Evolutionary conservation across 2,329 filamentous ascomycete species (phyloP).

Genomic region (Ophiostoma triangulosporum): DNA sequence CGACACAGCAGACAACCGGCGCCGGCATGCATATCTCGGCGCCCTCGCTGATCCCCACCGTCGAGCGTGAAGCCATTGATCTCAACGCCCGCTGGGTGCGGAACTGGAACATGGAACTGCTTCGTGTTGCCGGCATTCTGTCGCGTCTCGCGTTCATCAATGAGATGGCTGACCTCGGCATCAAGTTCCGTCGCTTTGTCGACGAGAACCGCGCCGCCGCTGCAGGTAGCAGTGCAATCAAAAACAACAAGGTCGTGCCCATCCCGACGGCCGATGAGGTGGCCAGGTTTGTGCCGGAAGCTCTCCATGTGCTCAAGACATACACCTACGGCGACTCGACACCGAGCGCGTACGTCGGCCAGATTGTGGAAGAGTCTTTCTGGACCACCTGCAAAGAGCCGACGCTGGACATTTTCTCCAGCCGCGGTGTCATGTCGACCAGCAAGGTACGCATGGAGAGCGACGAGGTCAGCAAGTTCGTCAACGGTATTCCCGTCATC

Average conservation of each 20-base stretch:
- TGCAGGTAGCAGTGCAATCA: background rate
- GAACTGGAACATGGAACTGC: conserved; percentile 89
- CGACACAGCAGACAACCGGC: conserved; percentile 92
- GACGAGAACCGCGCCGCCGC: conserved; percentile 14
- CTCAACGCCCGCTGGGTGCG: conserved; percentile 90
- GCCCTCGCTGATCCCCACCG: conserved; percentile 90
- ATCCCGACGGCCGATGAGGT: conserved; percentile 44
- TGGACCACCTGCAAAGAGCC: conserved; percentile 81
- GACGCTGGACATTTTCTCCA: conserved; percentile 78
- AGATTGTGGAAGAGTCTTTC: conserved; percentile 86
- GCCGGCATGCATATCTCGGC: conserved; percentile 89
- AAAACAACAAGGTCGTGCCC: background rate
- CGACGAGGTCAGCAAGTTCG: conserved; percentile 54
- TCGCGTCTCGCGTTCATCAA: conserved; percentile 76
- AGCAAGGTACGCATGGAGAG: conserved; percentile 66
- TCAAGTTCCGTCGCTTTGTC: conserved; percentile 35
- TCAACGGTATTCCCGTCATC: conserved; percentile 77
- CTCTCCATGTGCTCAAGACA: conserved; percentile 70
- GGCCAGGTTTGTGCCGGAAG: conserved; percentile 57
- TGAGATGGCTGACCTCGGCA: conserved; percentile 68
- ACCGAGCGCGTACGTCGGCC: conserved; percentile 68
- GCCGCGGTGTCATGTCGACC: conserved; percentile 73
- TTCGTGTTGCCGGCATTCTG: conserved; percentile 81
- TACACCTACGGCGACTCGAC: conserved; percentile 87
- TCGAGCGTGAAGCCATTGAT: conserved; percentile 93